Evolutionary conservation across 1,284 basidiomycete genomes (phyloP).

Genomic region (Ganoderma resinaceum): DNA sequence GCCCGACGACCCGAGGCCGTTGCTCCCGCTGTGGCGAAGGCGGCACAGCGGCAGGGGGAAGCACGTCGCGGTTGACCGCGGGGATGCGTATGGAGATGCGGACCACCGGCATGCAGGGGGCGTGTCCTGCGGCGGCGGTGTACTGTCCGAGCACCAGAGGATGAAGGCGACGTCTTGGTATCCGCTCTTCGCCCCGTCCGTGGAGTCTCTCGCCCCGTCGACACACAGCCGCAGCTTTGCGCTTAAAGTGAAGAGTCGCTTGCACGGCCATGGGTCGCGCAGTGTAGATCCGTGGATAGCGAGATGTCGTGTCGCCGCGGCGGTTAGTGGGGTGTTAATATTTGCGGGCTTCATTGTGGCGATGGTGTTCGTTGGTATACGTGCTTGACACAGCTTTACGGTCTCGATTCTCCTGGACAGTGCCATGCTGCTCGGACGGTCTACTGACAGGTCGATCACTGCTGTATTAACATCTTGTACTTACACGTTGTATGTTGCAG

Average conservation of each 20-base stretch:
- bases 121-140: background rate
- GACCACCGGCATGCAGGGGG: background rate
- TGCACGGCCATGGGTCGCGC: conserved; percentile 9
- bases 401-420: background rate
- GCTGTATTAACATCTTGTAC: background rate
- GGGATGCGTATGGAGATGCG: background rate
- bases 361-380: conserved; percentile 41
- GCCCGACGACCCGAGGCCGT: conserved; percentile 33
- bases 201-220: conserved; percentile 34
- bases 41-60: conserved; percentile 10
- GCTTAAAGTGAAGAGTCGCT: conserved; percentile 30
- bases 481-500: background rate
- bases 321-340: conserved; percentile 48
- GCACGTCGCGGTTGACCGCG: conserved; percentile 7
- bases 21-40: conserved; percentile 45
- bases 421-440: conserved; percentile 4
- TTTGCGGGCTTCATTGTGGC: conserved; percentile 45
- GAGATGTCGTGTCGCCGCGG: conserved; percentile 54
- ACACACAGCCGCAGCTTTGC: conserved; percentile 30
- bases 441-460: conserved; percentile 4
- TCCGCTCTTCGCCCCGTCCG: conserved; percentile 35
- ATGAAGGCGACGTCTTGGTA: conserved; percentile 31
- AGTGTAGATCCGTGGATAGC: conserved; percentile 48
- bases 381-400: conserved; percentile 10
- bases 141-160: background rate